phyloP scores from a whole-genome alignment of 2,329 filamentous ascomycete species.

The Pyrenophora tritici-repentis region DNA sequence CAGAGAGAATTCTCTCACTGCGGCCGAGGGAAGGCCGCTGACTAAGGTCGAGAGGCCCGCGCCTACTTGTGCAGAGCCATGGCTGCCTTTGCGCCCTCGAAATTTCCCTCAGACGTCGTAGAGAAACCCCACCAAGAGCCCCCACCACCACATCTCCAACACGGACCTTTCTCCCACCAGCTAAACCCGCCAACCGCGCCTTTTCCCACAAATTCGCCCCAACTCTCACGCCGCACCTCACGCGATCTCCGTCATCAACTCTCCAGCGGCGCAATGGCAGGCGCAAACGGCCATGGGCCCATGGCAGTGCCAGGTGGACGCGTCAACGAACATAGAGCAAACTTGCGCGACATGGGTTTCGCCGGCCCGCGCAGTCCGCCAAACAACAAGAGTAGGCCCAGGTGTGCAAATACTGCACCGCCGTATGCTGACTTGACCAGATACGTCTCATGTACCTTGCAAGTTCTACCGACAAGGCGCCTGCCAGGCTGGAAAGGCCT shows the following conservation, averaged over 20 bases:
- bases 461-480: conserved; percentile 98
- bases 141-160: conserved; percentile 34
- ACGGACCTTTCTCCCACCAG: conserved; percentile 36
- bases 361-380: conserved; percentile 53
- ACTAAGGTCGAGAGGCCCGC: conserved; percentile 7
- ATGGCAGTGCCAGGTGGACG: conserved; percentile 45
- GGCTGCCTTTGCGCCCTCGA: conserved; percentile 36
- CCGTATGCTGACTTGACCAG: conserved; percentile 54
- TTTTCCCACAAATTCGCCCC: conserved; percentile 27
- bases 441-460: conserved; percentile 96
- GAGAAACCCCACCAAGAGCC: conserved; percentile 39
- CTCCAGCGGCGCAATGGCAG: conserved; percentile 41
- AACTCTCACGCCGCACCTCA: conserved; percentile 35
- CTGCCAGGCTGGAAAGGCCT: conserved; percentile 94
- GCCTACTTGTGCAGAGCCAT: conserved; percentile 22
- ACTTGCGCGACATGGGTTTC: conserved; percentile 47
- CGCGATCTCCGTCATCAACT: conserved; percentile 37
- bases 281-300: conserved; percentile 43
- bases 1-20: conserved; percentile 8
- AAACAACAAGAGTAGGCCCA: conserved; percentile 54
- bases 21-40: conserved; percentile 8
- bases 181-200: conserved; percentile 26
- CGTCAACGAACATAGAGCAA: conserved; percentile 35
- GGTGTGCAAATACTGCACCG: not conserved
- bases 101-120: conserved; percentile 24